phyloP scores from a whole-genome alignment of 208 protist genomes.

The Trypanosoma caninum region DNA sequence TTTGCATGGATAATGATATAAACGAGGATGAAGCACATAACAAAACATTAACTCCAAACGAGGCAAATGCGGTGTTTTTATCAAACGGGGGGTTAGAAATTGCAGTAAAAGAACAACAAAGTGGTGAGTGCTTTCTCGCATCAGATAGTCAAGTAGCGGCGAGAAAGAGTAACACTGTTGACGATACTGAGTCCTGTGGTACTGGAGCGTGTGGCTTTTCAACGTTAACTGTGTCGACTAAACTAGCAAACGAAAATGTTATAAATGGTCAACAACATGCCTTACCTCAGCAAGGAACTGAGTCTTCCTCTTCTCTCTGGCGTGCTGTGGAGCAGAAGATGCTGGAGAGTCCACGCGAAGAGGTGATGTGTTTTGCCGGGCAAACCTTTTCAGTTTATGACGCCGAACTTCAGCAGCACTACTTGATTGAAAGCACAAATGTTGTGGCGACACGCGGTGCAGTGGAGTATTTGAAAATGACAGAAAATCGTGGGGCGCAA shows the following conservation, averaged over 20 bases:
- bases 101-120: background rate
- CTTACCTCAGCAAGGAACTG: background rate
- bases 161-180: no score
- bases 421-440: slow-evolving; percentile 42
- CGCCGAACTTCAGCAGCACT: slow-evolving; percentile 47
- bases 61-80: background rate
- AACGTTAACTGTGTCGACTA: no score
- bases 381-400: slow-evolving; percentile 61
- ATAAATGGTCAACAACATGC: background rate
- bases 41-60: slow-evolving; percentile 17
- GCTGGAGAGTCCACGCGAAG: slow-evolving; percentile 6
- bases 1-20: slow-evolving; percentile 4
- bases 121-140: no score
- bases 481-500: slow-evolving; percentile 43
- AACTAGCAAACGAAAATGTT: no score
- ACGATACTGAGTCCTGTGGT: no score
- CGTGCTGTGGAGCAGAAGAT: slow-evolving; percentile 24
- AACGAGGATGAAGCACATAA: slow-evolving; percentile 11
- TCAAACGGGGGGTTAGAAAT: background rate
- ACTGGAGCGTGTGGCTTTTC: no score
- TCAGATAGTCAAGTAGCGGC: no score
- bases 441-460: slow-evolving; percentile 57
- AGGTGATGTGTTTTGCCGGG: slow-evolving; percentile 26
- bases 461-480: slow-evolving; percentile 52
- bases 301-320: slow-evolving; percentile 24